Percentiles rank a stretch among this genome's conserved stretches.
Conservation (phyloP, 1,139 yeast species). For the Kodamaea anthophila region DNA sequence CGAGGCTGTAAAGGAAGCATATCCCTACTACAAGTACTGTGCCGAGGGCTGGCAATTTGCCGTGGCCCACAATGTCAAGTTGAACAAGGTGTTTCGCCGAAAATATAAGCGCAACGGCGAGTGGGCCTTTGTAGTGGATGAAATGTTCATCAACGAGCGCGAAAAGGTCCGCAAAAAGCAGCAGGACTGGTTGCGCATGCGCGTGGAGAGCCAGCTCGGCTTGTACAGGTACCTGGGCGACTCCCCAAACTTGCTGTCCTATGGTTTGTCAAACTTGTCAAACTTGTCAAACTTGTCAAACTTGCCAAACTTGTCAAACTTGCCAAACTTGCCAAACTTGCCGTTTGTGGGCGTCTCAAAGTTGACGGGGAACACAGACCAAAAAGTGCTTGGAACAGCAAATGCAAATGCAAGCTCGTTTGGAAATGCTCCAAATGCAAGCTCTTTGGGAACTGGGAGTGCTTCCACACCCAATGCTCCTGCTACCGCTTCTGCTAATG, state of each 20-base stretch:
- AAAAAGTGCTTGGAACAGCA: no score
- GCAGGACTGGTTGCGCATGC: slow-evolving; percentile 47
- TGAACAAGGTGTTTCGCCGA: slow-evolving; percentile 78
- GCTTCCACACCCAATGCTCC: slow-evolving; percentile 13
- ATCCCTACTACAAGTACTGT: slow-evolving; percentile 88
- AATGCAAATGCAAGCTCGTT: background rate
- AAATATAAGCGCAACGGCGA: slow-evolving; percentile 72
- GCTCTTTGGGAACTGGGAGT: slow-evolving; percentile 31
- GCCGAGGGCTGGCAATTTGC: slow-evolving; percentile 98
- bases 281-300: no score
- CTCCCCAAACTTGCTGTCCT: no score
- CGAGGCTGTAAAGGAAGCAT: slow-evolving; percentile 76
- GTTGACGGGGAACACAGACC: no score
- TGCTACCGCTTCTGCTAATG: slow-evolving; percentile 20
- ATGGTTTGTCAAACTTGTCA: no score
- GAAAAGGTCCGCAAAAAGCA: slow-evolving; percentile 70
- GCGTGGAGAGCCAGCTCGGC: background rate
- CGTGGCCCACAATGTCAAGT: slow-evolving; percentile 79
- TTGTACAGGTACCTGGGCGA: no score
- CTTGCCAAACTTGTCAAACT: no score
- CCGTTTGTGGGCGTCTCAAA: no score
- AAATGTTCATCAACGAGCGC: slow-evolving; percentile 71
- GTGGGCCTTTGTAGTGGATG: slow-evolving; percentile 91
- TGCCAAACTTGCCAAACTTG: no score
- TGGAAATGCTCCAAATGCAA: slow-evolving; percentile 12